Conservation (phyloP, 805 yeast genomes). For the Zygosaccharomyces siamensis region DNA sequence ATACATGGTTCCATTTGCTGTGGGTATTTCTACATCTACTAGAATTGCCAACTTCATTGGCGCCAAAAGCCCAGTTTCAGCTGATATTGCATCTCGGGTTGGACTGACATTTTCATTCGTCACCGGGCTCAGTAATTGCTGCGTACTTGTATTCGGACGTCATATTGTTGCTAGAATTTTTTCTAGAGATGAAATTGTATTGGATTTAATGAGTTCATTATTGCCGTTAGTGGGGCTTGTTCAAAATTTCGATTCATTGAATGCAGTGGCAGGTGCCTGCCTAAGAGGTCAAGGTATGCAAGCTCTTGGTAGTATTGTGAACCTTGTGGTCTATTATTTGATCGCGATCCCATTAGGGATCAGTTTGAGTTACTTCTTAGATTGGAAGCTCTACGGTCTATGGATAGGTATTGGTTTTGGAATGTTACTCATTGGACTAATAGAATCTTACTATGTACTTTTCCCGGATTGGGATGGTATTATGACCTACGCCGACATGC, state of each 20-base stretch:
- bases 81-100: conserved; percentile 43
- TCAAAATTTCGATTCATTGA: conserved; percentile 66
- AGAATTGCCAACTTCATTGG: conserved; percentile 72
- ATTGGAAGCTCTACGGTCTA: conserved; percentile 54
- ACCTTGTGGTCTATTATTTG: conserved; percentile 61
- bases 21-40: conserved; percentile 66
- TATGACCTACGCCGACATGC: conserved; percentile 41
- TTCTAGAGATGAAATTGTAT: conserved; percentile 55
- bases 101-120: conserved; percentile 41
- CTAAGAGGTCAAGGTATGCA: conserved; percentile 86
- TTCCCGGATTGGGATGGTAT: conserved; percentile 52
- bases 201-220: conserved; percentile 44
- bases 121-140: conserved; percentile 50
- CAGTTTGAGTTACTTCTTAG: conserved; percentile 48
- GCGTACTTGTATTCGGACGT: conserved; percentile 45
- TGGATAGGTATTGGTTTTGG: conserved; percentile 76
- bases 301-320: conserved; percentile 66
- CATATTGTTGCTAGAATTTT: conserved; percentile 51
- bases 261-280: conserved; percentile 73
- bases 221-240: conserved; percentile 61
- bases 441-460: conserved; percentile 46
- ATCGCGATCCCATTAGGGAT: conserved; percentile 70
- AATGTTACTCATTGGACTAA: conserved; percentile 44
- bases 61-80: conserved; percentile 44
- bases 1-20: conserved; percentile 72